phyloP scores from a whole-genome alignment of 768 basidiomycete genomes.

The Tricholoma saponaceum region DNA sequence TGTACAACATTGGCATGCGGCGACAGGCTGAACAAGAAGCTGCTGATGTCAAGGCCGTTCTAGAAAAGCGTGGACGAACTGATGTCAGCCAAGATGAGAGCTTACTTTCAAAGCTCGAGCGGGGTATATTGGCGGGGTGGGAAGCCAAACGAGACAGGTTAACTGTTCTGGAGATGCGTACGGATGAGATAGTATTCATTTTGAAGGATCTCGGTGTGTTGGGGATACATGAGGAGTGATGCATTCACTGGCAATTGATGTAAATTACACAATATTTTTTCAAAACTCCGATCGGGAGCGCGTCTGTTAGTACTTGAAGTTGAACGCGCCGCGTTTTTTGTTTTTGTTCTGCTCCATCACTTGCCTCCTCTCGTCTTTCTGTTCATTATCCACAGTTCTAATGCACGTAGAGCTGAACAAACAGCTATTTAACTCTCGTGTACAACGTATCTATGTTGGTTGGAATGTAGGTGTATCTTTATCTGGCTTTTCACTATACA shows the following conservation, averaged over 20 bases:
- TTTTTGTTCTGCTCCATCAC: constrained; percentile 11
- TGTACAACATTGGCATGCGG: constrained; percentile 80
- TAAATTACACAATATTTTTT: constrained; percentile 2
- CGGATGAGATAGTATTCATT: constrained; percentile 88
- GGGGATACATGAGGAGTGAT: constrained; percentile 43
- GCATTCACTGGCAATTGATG: too few species aligned
- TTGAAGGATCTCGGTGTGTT: constrained; percentile 69
- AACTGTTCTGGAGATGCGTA: constrained; percentile 75
- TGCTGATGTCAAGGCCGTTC: constrained; percentile 60
- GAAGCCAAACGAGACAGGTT: constrained; percentile 71
- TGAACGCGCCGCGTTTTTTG: constrained; percentile 15
- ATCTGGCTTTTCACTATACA: constrained; percentile 7
- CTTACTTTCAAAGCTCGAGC: constrained; percentile 70
- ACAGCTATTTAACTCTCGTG: constrained; percentile 47
- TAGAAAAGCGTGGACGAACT: constrained; percentile 75
- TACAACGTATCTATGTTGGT: constrained; percentile 54
- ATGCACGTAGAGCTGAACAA: constrained; percentile 79
- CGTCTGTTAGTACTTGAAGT: constrained; percentile 15
- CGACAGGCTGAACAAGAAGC: constrained; percentile 71
- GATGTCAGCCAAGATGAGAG: constrained; percentile 78
- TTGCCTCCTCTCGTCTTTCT: neutral
- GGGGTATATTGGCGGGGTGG: constrained; percentile 70
- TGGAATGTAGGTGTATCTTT: constrained; percentile 50
- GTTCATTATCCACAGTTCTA: constrained; percentile 3
- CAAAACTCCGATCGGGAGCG: constrained; percentile 21